Percentiles rank a stretch among this genome's conserved stretches.
phyloP scores from a whole-genome alignment of 345 rosid genomes.

The Populus euphratica region DNA sequence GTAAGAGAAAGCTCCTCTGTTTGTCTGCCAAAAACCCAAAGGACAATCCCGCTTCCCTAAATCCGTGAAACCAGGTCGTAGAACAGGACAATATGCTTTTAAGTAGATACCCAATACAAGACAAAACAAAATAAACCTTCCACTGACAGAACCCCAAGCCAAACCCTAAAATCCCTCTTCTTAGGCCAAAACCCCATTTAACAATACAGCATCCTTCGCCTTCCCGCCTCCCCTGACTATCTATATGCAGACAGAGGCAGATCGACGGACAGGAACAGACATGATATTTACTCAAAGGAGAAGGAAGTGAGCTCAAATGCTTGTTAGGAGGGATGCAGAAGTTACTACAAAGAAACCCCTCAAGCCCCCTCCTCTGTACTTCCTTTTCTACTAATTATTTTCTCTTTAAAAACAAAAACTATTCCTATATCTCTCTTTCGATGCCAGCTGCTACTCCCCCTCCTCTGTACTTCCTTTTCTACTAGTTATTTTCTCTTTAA shows the following conservation, averaged over 20 bases:
- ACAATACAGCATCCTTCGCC: neutral
- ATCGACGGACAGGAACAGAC: no score
- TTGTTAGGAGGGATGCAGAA: slow-evolving; percentile 17
- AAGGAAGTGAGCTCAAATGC: slow-evolving; percentile 13
- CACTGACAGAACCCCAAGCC: no score
- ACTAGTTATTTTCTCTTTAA: neutral
- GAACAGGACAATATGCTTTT: no score
- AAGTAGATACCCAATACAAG: no score
- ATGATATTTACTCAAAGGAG: neutral
- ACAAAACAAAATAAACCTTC: no score
- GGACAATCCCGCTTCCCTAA: no score
- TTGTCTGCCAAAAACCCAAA: neutral
- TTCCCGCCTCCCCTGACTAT: neutral
- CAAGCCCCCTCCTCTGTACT: slow-evolving; percentile 13
- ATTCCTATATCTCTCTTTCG: slow-evolving; percentile 1
- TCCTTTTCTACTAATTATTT: neutral
- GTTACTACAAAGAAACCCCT: slow-evolving; percentile 9
- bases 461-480: slow-evolving; percentile 9
- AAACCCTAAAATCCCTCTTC: no score
- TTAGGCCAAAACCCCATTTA: no score
- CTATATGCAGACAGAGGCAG: neutral
- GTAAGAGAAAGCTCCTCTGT: neutral
- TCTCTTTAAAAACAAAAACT: neutral
- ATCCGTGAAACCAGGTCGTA: no score
- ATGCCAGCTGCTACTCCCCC: slow-evolving; percentile 16